These are phyloP conservation scores for Penicillium soppii DNA, from an alignment of 495 filamentous ascomycete genomes.

Conservation along the genomic window DNA sequence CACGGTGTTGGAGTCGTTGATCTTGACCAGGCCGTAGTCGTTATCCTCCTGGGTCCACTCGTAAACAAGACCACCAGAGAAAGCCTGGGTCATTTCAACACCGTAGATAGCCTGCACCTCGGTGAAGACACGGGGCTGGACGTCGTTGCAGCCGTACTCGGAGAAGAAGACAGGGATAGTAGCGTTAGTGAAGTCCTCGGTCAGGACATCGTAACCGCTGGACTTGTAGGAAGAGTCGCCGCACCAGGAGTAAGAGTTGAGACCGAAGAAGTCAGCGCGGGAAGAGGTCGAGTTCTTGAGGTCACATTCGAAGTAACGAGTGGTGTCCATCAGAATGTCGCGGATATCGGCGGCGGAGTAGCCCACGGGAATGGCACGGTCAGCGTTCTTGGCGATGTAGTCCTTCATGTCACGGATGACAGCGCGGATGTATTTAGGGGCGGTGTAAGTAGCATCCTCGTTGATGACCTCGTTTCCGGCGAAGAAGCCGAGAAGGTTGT, in stretches of 20 bases:
- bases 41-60: slow-evolving; percentile 80
- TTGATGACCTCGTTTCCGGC: slow-evolving; percentile 94
- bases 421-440: slow-evolving; percentile 52
- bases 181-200: slow-evolving; percentile 65
- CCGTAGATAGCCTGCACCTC: slow-evolving; percentile 83
- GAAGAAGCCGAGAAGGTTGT: slow-evolving; percentile 90
- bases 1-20: slow-evolving; percentile 64
- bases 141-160: slow-evolving; percentile 91
- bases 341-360: slow-evolving; percentile 96
- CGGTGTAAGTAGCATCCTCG: slow-evolving; percentile 44
- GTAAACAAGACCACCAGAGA: slow-evolving; percentile 89
- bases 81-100: slow-evolving; percentile 68
- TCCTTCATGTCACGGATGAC: slow-evolving; percentile 84
- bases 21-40: slow-evolving; percentile 74
- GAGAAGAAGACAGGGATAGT: slow-evolving; percentile 92
- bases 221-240: slow-evolving; percentile 69
- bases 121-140: slow-evolving; percentile 74
- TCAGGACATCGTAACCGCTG: slow-evolving; percentile 70
- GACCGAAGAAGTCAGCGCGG: slow-evolving; percentile 80
- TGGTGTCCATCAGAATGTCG: slow-evolving; percentile 71
- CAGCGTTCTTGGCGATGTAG: slow-evolving; percentile 72
- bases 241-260: slow-evolving; percentile 97
- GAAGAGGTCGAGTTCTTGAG: slow-evolving; percentile 63
- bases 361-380: slow-evolving; percentile 75
- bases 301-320: slow-evolving; percentile 82